phyloP scores from a whole-genome alignment of 768 basidiomycete species.

The Kwoniella shandongensis region DNA sequence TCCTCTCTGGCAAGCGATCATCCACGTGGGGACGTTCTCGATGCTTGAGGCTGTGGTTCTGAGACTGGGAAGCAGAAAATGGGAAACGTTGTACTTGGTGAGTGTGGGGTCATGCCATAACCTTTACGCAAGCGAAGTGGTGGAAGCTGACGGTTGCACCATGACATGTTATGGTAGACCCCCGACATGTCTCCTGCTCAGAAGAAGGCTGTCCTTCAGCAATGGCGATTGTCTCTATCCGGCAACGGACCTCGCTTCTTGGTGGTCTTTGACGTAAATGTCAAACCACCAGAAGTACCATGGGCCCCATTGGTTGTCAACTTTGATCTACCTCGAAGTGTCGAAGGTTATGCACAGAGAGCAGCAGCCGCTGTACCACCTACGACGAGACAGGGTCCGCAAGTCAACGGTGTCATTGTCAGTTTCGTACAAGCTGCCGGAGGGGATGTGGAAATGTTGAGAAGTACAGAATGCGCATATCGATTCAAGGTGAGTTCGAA shows the following conservation, averaged over 20 bases:
- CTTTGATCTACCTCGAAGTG: conserved; percentile 66
- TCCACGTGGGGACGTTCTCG: conserved; percentile 48
- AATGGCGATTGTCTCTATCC: conserved; percentile 74
- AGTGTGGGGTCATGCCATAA: conserved; percentile 55
- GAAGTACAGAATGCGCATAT: conserved; percentile 98
- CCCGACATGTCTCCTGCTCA: conserved; percentile 36
- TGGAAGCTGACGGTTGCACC: no score
- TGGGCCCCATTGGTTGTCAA: conserved; percentile 93
- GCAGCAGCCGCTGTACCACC: conserved; percentile 50
- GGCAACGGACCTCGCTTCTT: conserved; percentile 61
- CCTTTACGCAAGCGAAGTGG: no score
- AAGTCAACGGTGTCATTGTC: conserved; percentile 80
- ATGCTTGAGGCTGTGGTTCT: conserved; percentile 52
- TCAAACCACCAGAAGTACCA: conserved; percentile 83
- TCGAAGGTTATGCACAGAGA: conserved; percentile 97
- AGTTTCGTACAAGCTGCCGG: conserved; percentile 98
- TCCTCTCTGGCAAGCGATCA: conserved; percentile 53
- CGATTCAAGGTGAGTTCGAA: conserved; percentile 53
- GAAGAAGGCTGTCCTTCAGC: conserved; percentile 29
- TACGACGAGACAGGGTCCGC: conserved; percentile 8
- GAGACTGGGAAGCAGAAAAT: conserved; percentile 68
- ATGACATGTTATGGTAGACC: background rate
- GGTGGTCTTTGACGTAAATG: conserved; percentile 88
- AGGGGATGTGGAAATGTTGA: conserved; percentile 96
- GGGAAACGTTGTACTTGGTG: conserved; percentile 86